Evolutionary conservation across 2,329 filamentous ascomycete genomes (phyloP).

Genomic region (Xylaria sp.): DNA sequence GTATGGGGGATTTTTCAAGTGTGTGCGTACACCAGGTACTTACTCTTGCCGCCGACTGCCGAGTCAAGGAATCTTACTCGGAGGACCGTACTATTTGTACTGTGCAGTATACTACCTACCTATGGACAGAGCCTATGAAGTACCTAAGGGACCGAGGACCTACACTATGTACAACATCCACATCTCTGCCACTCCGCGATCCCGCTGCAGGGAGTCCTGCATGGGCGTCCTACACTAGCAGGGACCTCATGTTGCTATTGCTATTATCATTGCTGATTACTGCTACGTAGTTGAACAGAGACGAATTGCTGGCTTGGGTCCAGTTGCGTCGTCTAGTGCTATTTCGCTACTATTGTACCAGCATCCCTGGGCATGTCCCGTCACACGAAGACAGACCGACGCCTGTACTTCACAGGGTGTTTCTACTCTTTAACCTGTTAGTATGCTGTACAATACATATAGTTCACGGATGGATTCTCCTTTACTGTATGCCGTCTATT

Average conservation of each 20-base stretch:
- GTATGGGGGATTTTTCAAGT: too few relatives aligned
- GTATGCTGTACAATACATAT: too few relatives aligned
- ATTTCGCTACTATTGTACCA: background rate
- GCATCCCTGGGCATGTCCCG: background rate
- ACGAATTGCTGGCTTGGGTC: background rate
- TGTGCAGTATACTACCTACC: background rate
- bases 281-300: background rate
- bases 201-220: constrained; percentile 4
- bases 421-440: too few relatives aligned
- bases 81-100: background rate
- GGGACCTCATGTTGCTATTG: background rate
- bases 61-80: background rate
- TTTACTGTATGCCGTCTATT: too few relatives aligned
- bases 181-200: background rate
- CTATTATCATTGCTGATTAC: background rate
- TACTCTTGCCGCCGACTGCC: too few relatives aligned
- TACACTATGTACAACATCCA: background rate
- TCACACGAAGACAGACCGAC: too few relatives aligned
- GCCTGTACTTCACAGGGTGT: too few relatives aligned
- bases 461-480: too few relatives aligned
- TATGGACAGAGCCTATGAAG: background rate
- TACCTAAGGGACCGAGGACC: background rate
- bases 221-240: background rate
- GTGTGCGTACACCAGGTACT: too few relatives aligned
- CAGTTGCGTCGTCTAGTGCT: background rate